Conservation (phyloP, 192 early-diverging fungal species). For the Umbelopsis sp. region DNA sequence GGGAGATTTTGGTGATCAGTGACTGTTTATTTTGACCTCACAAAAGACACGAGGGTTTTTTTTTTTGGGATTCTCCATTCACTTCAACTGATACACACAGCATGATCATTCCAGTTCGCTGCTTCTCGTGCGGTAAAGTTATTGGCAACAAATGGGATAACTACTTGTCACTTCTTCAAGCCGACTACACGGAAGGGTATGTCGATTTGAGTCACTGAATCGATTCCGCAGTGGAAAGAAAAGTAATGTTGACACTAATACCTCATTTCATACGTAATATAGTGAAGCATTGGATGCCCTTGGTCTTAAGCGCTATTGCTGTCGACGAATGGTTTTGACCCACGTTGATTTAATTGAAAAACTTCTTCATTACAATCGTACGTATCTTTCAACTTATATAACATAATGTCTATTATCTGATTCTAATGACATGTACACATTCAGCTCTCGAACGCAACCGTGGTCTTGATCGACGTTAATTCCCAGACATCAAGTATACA, state of each 20-base stretch:
- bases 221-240: background rate
- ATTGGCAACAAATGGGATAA: constrained; percentile 97
- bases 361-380: constrained; percentile 90
- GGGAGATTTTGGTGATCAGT: background rate
- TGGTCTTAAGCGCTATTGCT: constrained; percentile 91
- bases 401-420: background rate
- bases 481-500: background rate
- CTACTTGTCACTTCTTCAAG: constrained; percentile 80
- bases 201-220: background rate
- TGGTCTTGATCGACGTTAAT: constrained; percentile 14
- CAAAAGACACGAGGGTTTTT: background rate
- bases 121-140: constrained; percentile 98
- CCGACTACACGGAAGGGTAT: constrained; percentile 77
- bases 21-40: background rate
- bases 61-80: background rate
- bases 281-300: constrained; percentile 75
- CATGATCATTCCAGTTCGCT: constrained; percentile 99
- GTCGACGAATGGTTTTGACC: constrained; percentile 96
- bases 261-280: constrained; percentile 11
- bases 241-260: background rate
- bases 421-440: background rate
- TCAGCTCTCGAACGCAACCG: constrained; percentile 15
- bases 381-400: constrained; percentile 24
- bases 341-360: constrained; percentile 99
- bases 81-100: constrained; percentile 22